Conservation (phyloP, 192 early-diverging fungal species). For the Entophlyctis helioformis region DNA sequence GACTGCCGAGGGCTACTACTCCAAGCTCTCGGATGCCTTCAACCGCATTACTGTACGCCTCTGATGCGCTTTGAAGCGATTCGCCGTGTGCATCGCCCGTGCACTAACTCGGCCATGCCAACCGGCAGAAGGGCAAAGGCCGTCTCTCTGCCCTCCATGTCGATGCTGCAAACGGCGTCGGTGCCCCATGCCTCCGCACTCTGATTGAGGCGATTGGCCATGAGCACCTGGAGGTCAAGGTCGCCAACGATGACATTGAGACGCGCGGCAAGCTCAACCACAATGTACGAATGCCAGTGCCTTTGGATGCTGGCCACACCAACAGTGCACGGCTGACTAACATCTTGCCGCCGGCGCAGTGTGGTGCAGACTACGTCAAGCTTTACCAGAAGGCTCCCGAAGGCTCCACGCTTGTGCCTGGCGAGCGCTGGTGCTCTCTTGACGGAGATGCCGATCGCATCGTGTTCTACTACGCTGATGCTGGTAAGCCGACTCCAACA, state of each 20-base stretch:
- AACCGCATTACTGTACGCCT: conserved; percentile 61
- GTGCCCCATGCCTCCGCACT: conserved; percentile 77
- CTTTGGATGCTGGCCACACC: neutral
- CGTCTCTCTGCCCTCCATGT: conserved; percentile 58
- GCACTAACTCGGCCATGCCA: too few relatives aligned
- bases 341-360: conserved; percentile 20
- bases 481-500: conserved; percentile 33
- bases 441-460: conserved; percentile 99
- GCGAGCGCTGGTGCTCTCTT: conserved; percentile 75
- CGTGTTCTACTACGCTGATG: conserved; percentile 85
- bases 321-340: too few relatives aligned
- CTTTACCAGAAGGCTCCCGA: conserved; percentile 67
- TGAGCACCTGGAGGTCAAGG: conserved; percentile 49
- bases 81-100: too few relatives aligned
- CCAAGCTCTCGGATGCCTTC: conserved; percentile 80
- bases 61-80: too few relatives aligned
- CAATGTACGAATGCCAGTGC: conserved; percentile 39
- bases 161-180: conserved; percentile 95
- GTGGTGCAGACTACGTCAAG: conserved; percentile 98
- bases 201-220: conserved; percentile 53
- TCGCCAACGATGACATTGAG: conserved; percentile 66
- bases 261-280: conserved; percentile 71
- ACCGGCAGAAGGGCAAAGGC: conserved; percentile 52
- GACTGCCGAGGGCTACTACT: conserved; percentile 82
- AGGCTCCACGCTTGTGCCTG: conserved; percentile 48